These are phyloP conservation scores for Puya raimondii DNA, from an alignment of 176 grass and related monocot species.

Conservation along the genomic window DNA sequence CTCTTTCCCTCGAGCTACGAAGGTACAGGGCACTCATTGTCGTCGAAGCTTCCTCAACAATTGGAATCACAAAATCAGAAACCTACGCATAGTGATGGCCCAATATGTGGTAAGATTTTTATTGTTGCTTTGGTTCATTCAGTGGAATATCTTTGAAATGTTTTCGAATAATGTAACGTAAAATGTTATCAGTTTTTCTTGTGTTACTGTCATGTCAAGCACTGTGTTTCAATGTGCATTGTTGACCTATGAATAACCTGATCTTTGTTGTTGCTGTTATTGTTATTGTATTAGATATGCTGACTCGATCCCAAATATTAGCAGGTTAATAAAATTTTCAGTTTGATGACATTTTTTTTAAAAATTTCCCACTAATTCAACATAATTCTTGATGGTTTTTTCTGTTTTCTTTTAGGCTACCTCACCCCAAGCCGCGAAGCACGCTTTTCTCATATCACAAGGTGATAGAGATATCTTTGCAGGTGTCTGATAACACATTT, in stretches of 20 bases:
- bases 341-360: neutral
- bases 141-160: neutral
- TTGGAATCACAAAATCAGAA: conserved; percentile 69
- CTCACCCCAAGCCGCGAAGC: conserved; percentile 66
- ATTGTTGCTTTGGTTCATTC: conserved; percentile 2
- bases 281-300: conserved; percentile 58
- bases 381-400: neutral
- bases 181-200: neutral
- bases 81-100: conserved; percentile 29
- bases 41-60: conserved; percentile 86
- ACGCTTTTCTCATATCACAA: conserved; percentile 89
- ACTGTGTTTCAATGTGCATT: no score
- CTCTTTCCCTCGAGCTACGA: conserved; percentile 53
- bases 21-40: conserved; percentile 90
- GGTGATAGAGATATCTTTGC: conserved; percentile 84
- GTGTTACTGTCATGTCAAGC: neutral
- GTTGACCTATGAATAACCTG: neutral
- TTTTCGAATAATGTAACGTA: neutral
- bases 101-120: conserved; percentile 55
- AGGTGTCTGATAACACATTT: conserved; percentile 29
- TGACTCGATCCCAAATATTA: conserved; percentile 76
- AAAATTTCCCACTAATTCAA: neutral
- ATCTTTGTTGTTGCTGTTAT: neutral
- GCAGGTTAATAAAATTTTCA: conserved; percentile 40
- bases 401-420: conserved; percentile 39